These are phyloP conservation scores for Leccinum subrobustum DNA, from an alignment of 1,284 basidiomycete species.

Conservation along the genomic window DNA sequence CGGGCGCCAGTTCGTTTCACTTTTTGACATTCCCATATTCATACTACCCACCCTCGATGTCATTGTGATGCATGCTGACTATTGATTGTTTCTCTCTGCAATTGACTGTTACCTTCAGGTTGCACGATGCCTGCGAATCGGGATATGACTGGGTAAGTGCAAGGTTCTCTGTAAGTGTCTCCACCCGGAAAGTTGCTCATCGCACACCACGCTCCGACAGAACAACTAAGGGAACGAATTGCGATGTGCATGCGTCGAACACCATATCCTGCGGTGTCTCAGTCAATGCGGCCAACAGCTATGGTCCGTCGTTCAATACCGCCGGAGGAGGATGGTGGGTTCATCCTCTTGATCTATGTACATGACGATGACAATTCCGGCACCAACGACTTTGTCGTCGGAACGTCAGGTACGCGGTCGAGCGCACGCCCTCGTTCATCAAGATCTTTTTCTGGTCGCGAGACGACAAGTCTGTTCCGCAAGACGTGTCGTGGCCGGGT, in stretches of 20 bases:
- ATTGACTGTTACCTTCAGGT: conserved; percentile 30
- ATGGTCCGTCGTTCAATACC: conserved; percentile 60
- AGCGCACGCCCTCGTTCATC: too few relatives aligned
- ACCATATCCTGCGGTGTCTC: conserved; percentile 68
- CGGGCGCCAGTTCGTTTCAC: conserved; percentile 33
- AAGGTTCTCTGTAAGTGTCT: background rate
- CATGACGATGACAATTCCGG: background rate
- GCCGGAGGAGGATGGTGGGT: conserved; percentile 58
- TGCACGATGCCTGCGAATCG: conserved; percentile 61
- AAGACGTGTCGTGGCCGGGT: conserved; percentile 20
- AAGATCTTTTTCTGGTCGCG: conserved; percentile 28
- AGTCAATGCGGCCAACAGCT: conserved; percentile 45
- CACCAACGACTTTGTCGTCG: background rate
- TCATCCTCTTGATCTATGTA: background rate
- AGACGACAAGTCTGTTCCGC: conserved; percentile 10
- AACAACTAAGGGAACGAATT: conserved; percentile 43
- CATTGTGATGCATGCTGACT: background rate
- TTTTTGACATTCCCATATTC: background rate
- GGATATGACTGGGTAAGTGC: conserved; percentile 48
- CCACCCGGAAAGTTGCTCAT: conserved; percentile 2
- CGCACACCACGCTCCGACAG: background rate
- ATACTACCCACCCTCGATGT: background rate
- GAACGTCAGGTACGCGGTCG: conserved; percentile 8
- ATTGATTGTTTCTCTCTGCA: background rate
- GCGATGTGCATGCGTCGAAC: conserved; percentile 51